A percentile compares a stretch with the other conserved stretches of the same genome.
phyloP scores from a whole-genome alignment of 345 rosid genomes.

The Camelina neglecta region DNA sequence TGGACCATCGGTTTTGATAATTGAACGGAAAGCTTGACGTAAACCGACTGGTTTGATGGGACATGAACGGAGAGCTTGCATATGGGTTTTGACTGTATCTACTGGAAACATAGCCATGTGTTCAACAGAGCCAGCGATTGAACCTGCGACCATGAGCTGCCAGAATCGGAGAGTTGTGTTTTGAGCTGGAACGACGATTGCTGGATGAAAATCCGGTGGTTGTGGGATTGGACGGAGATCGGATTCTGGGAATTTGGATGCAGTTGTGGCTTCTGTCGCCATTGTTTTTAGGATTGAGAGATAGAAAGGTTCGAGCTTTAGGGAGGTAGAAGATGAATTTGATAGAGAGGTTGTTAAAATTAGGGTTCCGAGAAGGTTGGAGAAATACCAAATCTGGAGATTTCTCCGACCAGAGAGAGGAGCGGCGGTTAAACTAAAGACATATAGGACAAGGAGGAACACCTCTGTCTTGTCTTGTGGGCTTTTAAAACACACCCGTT shows the following conservation, averaged over 20 bases:
- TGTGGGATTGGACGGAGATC: slow-evolving; percentile 69
- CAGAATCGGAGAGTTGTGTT: slow-evolving; percentile 70
- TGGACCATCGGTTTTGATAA: slow-evolving; percentile 72
- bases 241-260: slow-evolving; percentile 63
- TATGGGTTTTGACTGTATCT: slow-evolving; percentile 91
- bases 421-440: slow-evolving; percentile 39
- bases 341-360: slow-evolving; percentile 1
- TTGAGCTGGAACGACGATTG: slow-evolving; percentile 42
- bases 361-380: slow-evolving; percentile 42
- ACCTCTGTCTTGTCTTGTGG: slow-evolving; percentile 10
- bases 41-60: slow-evolving; percentile 82
- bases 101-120: slow-evolving; percentile 99
- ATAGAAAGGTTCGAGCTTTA: neutral
- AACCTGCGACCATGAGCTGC: slow-evolving; percentile 98
- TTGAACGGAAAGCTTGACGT: slow-evolving; percentile 77
- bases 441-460: neutral
- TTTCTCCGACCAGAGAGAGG: slow-evolving; percentile 41
- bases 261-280: slow-evolving; percentile 69
- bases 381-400: slow-evolving; percentile 31
- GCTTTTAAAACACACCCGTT: neutral
- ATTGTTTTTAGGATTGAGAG: slow-evolving; percentile 32
- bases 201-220: slow-evolving; percentile 69
- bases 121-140: slow-evolving; percentile 87
- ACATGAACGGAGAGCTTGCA: slow-evolving; percentile 97
- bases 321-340: neutral